Evolutionary conservation across 148 eudicot genomes (phyloP).

Genomic region (Nepenthes mirabilis): DNA sequence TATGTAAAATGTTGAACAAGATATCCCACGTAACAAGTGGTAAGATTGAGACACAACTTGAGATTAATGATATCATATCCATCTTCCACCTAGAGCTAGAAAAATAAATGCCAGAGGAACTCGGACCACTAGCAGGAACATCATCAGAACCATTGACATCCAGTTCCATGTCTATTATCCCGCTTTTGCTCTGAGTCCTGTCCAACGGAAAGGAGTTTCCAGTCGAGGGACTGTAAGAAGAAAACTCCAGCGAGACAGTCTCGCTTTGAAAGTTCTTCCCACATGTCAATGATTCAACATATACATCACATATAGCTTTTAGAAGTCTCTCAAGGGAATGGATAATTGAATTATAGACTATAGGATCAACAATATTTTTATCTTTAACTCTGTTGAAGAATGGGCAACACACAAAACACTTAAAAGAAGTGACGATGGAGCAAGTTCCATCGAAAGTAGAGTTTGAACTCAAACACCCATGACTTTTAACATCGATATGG

Average conservation of each 20-base stretch:
- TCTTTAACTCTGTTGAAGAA: conserved; percentile 28
- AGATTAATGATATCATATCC: conserved; percentile 44
- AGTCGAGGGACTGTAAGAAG: conserved; percentile 23
- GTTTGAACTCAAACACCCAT: conserved; percentile 31
- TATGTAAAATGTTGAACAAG: conserved; percentile 45
- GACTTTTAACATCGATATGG: conserved; percentile 19
- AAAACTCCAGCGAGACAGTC: conserved; percentile 16
- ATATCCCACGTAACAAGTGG: conserved; percentile 75
- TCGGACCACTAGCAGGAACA: conserved; percentile 20
- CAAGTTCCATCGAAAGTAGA: conserved; percentile 34
- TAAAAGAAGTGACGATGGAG: conserved; percentile 33
- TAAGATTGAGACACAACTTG: conserved; percentile 51
- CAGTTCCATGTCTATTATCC: conserved; percentile 67
- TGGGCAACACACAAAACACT: conserved; percentile 49
- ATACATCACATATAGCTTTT: conserved; percentile 37
- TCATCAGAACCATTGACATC: conserved; percentile 58
- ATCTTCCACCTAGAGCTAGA: conserved; percentile 40
- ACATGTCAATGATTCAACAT: conserved; percentile 31
- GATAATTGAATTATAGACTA: conserved; percentile 23
- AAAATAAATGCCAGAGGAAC: conserved; percentile 21
- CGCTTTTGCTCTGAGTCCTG: conserved; percentile 17
- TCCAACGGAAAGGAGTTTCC: conserved; percentile 18
- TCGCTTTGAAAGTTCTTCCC: conserved; percentile 24
- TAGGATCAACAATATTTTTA: conserved; percentile 18
- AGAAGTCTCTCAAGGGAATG: conserved; percentile 53